These are phyloP conservation scores for Eucalyptus pauciflora DNA, from an alignment of 345 rosid genomes.

Conservation along the genomic window DNA sequence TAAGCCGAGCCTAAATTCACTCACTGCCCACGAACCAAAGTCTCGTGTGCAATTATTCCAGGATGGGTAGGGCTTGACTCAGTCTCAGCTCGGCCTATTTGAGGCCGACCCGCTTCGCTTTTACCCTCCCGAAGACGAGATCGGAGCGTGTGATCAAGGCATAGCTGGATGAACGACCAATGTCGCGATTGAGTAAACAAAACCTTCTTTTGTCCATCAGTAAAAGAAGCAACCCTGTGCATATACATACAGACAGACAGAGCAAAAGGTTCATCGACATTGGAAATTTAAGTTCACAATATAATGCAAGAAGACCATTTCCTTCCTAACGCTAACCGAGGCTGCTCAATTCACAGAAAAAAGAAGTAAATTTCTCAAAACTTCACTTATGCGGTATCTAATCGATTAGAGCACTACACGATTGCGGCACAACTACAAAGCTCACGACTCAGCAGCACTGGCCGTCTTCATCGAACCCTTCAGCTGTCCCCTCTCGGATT, in stretches of 20 bases:
- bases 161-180: neutral
- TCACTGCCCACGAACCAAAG: neutral
- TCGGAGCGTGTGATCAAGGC: neutral
- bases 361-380: neutral
- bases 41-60: neutral
- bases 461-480: conserved; percentile 5
- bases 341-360: neutral
- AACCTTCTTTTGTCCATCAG: neutral
- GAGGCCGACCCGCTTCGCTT: neutral
- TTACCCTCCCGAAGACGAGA: neutral
- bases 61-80: neutral
- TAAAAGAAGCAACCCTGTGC: neutral
- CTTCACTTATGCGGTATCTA: neutral
- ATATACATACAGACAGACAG: neutral
- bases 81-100: neutral
- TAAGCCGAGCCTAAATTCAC: neutral
- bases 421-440: neutral
- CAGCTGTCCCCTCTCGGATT: conserved; percentile 19
- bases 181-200: neutral
- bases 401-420: neutral
- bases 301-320: neutral
- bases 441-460: neutral
- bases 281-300: neutral
- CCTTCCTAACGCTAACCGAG: neutral
- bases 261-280: neutral